Percentiles rank a stretch among this genome's conserved stretches.
These are phyloP conservation scores for Lentithecium fluviatile DNA, from an alignment of 495 filamentous ascomycete genomes.

Conservation along the genomic window DNA sequence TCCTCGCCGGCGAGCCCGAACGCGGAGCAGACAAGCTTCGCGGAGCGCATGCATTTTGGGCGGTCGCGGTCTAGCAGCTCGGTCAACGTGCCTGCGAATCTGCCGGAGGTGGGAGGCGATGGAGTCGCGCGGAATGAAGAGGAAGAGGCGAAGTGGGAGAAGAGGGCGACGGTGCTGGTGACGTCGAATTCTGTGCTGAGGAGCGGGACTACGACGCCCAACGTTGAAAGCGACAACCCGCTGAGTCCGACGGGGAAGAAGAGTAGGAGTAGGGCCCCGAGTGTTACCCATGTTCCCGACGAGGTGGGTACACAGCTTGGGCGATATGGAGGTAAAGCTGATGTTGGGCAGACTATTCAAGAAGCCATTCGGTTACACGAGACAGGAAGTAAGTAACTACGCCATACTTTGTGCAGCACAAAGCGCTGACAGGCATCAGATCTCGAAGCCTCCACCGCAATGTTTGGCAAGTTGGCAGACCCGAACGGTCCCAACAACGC, in stretches of 20 bases:
- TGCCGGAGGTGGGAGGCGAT: slow-evolving; percentile 55
- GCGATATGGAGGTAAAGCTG: neutral
- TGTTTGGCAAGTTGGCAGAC: slow-evolving; percentile 88
- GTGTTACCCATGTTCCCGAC: slow-evolving; percentile 25
- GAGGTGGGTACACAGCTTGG: slow-evolving; percentile 27
- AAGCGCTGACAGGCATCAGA: slow-evolving; percentile 34
- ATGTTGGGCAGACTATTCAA: slow-evolving; percentile 67
- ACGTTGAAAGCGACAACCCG: slow-evolving; percentile 47
- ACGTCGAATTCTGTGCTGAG: slow-evolving; percentile 54
- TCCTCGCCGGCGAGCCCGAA: slow-evolving; percentile 32
- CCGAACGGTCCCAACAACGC: slow-evolving; percentile 85
- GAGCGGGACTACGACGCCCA: slow-evolving; percentile 30
- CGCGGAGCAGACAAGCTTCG: slow-evolving; percentile 53
- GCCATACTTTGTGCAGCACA: neutral
- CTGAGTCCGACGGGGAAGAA: slow-evolving; percentile 35
- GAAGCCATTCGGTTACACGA: slow-evolving; percentile 96
- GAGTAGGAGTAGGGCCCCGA: slow-evolving; percentile 37
- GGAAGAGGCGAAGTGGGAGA: slow-evolving; percentile 71
- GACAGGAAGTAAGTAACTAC: slow-evolving; percentile 57
- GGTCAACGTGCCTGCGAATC: slow-evolving; percentile 70
- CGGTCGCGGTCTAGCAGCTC: slow-evolving; percentile 56
- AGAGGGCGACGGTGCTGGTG: slow-evolving; percentile 81
- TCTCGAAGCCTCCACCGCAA: slow-evolving; percentile 70
- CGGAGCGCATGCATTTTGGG: slow-evolving; percentile 64
- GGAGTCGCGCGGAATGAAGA: slow-evolving; percentile 51